Percentiles rank a stretch among this genome's conserved stretches.
phyloP scores from a whole-genome alignment of 129 eudicot species.

The Logfia minima region DNA sequence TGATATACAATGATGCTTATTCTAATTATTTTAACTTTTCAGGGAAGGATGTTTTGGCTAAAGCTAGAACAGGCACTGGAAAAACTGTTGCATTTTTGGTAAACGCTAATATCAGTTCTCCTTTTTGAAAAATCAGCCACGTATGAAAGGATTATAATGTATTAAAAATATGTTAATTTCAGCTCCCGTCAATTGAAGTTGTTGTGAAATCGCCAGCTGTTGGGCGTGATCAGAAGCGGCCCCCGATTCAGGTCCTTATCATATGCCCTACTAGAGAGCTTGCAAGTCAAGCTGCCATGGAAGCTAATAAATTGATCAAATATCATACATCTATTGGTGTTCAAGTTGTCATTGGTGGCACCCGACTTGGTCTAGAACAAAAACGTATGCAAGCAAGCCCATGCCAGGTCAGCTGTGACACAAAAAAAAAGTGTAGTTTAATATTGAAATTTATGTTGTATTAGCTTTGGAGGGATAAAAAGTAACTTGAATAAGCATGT shows the following conservation, averaged over 20 bases:
- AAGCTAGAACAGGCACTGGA: slow-evolving; percentile 98
- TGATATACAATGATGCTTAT: background rate
- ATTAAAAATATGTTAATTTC: slow-evolving; percentile 29
- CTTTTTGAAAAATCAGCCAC: background rate
- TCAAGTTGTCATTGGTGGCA: slow-evolving; percentile 99
- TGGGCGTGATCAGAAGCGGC: slow-evolving; percentile 71
- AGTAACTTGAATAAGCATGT: background rate
- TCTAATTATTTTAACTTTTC: slow-evolving; percentile 9
- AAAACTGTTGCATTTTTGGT: slow-evolving; percentile 98
- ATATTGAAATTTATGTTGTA: background rate
- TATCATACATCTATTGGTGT: slow-evolving; percentile 92
- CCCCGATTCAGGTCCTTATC: slow-evolving; percentile 82
- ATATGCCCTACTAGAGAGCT: slow-evolving; percentile 98
- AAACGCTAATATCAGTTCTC: background rate
- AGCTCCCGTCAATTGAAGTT: slow-evolving; percentile 93
- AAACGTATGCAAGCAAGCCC: slow-evolving; percentile 91
- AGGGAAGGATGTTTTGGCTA: slow-evolving; percentile 98
- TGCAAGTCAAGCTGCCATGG: slow-evolving; percentile 96
- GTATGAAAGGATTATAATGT: background rate
- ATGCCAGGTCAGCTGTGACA: slow-evolving; percentile 69
- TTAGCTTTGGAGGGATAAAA: background rate
- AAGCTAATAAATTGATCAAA: slow-evolving; percentile 77
- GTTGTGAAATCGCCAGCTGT: slow-evolving; percentile 60
- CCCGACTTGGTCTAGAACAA: slow-evolving; percentile 87
- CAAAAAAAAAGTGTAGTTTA: background rate